Evolutionary conservation across 495 filamentous ascomycete species (phyloP), one percentile per base, ranked within the genome.

Genomic region (Sporormia fimetaria): DNA sequence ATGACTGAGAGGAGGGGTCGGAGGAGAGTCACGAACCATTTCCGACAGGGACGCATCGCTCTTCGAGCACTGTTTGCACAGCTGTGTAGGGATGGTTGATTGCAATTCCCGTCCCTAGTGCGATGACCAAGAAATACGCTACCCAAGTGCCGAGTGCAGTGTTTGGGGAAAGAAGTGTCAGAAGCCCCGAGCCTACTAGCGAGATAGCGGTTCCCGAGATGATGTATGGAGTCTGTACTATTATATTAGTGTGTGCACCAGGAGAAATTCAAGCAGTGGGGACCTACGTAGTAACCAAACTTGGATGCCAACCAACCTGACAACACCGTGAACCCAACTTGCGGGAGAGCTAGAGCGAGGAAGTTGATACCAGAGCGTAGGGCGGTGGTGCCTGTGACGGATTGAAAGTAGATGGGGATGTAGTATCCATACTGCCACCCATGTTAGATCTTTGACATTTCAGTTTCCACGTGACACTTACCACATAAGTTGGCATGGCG

Each of bases 241-340:
- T 21, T 6, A 6, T 5, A 7, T 25, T 9, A 3, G 12, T 33
- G 33, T 38, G 21, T 35, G 10, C 7, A 4, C 14, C 21, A 29
- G 3, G n/a, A 25, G 16, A 33, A 25, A 30, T n/a, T 16, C 7
- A 6, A 3, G 14, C 17, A 14, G 12, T 2, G 8, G 26, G 6
- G 22, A 41, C 44, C 21, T 37, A 48, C 44, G 64, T 90, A 92
- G 61, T 90, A 87, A 3, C 87, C 86, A 28, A 75, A 58, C 1
- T 63, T 53, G 0, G 75, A 75, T 35, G 83, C 71, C 8, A 69
- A 44, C 2, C 57, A 63, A n/a, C 87, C 84, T 0, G 68, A 57
- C 2, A 75, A 12, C 7, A 90, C 63, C 1, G 75, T 74, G 26
- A 69, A 48, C 14, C 86, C 32, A 17, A 48, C 35, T 17, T 43